Evolutionary conservation across 805 yeast species (phyloP).

Genomic region (Candida methanosorbosa): DNA sequence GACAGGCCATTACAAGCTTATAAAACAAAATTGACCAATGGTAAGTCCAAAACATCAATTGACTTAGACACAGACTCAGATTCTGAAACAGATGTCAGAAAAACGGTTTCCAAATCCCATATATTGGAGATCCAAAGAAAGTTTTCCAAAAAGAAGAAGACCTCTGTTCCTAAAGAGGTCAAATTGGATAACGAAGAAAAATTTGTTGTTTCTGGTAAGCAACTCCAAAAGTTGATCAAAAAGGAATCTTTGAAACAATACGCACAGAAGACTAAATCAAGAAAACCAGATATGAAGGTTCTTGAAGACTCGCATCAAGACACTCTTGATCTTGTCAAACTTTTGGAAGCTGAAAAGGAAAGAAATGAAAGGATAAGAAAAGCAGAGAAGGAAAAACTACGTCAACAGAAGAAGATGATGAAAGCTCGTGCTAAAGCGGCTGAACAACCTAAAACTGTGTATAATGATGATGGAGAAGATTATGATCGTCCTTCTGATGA

Average conservation of each 20-base stretch:
- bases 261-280: too few species aligned
- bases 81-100: background rate
- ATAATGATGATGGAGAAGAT: conserved; percentile 13
- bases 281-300: conserved; percentile 10
- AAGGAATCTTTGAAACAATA: conserved; percentile 8
- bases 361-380: conserved; percentile 7
- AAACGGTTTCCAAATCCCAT: background rate
- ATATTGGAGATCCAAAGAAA: conserved; percentile 2
- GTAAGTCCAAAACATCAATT: background rate
- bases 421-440: conserved; percentile 3
- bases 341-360: conserved; percentile 15
- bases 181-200: background rate
- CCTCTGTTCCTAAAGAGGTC: background rate
- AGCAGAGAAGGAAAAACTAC: conserved; percentile 8
- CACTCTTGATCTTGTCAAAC: conserved; percentile 8
- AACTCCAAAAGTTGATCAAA: conserved; percentile 1
- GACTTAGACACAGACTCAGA: background rate
- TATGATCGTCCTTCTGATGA: conserved; percentile 20
- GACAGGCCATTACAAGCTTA: conserved; percentile 4
- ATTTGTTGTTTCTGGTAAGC: background rate
- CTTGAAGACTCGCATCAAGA: conserved; percentile 3
- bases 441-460: conserved; percentile 7
- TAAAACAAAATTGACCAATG: background rate
- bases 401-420: background rate
- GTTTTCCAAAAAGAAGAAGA: conserved; percentile 3